These are phyloP conservation scores for Taphrina wiesneri DNA, from an alignment of 1,139 yeast genomes.

Conservation along the genomic window DNA sequence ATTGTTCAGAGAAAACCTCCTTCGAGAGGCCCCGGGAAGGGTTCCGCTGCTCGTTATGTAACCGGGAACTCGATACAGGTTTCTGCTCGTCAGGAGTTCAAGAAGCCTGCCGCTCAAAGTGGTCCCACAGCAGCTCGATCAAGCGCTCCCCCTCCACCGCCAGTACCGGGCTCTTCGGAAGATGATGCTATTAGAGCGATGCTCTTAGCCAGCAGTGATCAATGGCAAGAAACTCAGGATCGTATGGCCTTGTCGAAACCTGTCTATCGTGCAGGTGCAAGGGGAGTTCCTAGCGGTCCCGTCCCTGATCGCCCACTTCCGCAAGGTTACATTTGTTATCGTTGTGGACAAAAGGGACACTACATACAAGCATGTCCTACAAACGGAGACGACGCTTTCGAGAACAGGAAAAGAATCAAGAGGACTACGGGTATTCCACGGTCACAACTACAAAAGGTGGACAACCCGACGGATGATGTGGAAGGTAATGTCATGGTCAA, in stretches of 20 bases:
- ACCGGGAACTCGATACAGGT: constrained; percentile 57
- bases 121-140: constrained; percentile 34
- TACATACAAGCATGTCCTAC: constrained; percentile 97
- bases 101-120: constrained; percentile 20
- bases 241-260: constrained; percentile 56
- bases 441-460: constrained; percentile 81
- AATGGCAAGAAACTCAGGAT: constrained; percentile 93
- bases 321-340: constrained; percentile 90
- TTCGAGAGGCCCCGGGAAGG: constrained; percentile 56
- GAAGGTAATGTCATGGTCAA: constrained; percentile 79
- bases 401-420: constrained; percentile 75
- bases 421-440: constrained; percentile 97
- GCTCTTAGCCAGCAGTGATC: constrained; percentile 90
- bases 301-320: constrained; percentile 77
- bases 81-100: constrained; percentile 25
- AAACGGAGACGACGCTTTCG: constrained; percentile 87
- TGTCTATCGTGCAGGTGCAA: constrained; percentile 41
- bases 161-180: constrained; percentile 49
- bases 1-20: constrained; percentile 81
- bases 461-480: constrained; percentile 51
- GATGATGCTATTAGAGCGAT: constrained; percentile 85
- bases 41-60: constrained; percentile 66
- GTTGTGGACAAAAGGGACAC: constrained; percentile 94
- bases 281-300: constrained; percentile 43
- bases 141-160: constrained; percentile 37